Evolutionary conservation across 2,329 filamentous ascomycete species (phyloP).

Genomic region (Colletotrichum costaricense): DNA sequence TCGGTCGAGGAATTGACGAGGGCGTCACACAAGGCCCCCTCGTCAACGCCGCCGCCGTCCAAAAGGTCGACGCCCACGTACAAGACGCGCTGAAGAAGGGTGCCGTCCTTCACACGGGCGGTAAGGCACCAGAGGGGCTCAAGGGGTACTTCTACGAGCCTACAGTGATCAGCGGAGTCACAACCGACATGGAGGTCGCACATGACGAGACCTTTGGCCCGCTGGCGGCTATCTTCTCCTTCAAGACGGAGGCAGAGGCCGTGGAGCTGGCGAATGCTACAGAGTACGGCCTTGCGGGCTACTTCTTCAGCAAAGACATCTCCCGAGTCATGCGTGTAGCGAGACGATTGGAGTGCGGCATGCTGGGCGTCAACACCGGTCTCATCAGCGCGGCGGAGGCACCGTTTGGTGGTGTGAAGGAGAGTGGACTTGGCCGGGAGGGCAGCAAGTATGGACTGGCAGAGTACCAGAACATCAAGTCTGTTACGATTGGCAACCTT

Average conservation of each 20-base stretch:
- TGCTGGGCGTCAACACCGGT: conserved; percentile 49
- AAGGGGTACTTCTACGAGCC: conserved; percentile 77
- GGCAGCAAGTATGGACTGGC: conserved; percentile 45
- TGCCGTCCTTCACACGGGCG: conserved; percentile 68
- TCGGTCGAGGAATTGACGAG: conserved; percentile 66
- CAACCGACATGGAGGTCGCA: conserved; percentile 72
- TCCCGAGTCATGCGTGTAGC: conserved; percentile 54
- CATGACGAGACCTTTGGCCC: conserved; percentile 80
- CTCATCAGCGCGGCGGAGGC: conserved; percentile 48
- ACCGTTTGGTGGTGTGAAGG: conserved; percentile 49
- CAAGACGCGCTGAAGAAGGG: conserved; percentile 72
- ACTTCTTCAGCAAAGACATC: conserved; percentile 71
- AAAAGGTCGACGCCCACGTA: conserved; percentile 72
- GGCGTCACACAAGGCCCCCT: conserved; percentile 70
- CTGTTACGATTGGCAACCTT: conserved; percentile 14
- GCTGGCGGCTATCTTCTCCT: conserved; percentile 75
- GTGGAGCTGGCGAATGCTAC: conserved; percentile 73
- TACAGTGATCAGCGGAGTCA: conserved; percentile 76
- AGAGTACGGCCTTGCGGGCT: conserved; percentile 77
- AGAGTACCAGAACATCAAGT: conserved; percentile 44
- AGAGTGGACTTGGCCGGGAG: conserved; percentile 49
- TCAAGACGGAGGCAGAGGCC: conserved; percentile 77
- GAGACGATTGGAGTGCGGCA: conserved; percentile 59
- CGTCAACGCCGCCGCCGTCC: conserved; percentile 73
- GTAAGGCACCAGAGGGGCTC: conserved; percentile 66